Conservation (phyloP, 2,329 filamentous ascomycete genomes). For the Monosporascus sp. region DNA sequence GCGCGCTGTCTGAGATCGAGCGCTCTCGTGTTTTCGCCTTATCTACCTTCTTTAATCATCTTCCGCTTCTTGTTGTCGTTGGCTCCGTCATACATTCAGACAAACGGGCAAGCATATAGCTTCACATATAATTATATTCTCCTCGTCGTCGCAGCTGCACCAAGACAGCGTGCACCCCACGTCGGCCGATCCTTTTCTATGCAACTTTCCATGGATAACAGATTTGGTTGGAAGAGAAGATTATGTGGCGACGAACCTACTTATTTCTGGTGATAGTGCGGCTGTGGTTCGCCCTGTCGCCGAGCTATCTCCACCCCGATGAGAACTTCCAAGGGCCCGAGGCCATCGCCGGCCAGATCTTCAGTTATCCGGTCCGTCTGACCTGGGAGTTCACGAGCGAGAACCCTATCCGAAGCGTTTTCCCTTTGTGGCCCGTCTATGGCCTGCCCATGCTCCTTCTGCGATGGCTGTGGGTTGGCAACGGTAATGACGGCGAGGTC, state of each 20-base stretch:
- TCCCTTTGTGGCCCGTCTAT: conserved; percentile 93
- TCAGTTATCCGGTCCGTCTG: conserved; percentile 79
- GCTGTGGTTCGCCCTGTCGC: conserved; percentile 87
- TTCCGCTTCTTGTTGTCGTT: no score
- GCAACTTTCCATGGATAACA: conserved; percentile 8
- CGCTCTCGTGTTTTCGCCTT: no score
- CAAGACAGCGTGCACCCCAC: conserved; percentile 2
- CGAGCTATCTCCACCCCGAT: conserved; percentile 96
- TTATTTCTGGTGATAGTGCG: conserved; percentile 78
- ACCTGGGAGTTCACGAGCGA: conserved; percentile 96
- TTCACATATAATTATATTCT: no score
- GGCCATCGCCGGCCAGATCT: conserved; percentile 90
- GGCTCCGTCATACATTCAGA: no score
- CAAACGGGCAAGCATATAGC: no score
- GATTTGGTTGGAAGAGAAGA: no score
- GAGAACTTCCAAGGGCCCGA: conserved; percentile 99
- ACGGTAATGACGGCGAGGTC: conserved; percentile 68
- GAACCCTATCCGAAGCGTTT: conserved; percentile 87
- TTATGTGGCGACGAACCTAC: conserved; percentile 90
- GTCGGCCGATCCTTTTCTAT: neutral
- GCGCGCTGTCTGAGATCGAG: no score
- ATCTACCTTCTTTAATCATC: no score
- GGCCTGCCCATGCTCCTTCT: conserved; percentile 89
- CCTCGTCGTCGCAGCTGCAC: no score
- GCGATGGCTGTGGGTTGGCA: conserved; percentile 87